phyloP scores from a whole-genome alignment of 345 rosid species.

The Pistacia vera region DNA sequence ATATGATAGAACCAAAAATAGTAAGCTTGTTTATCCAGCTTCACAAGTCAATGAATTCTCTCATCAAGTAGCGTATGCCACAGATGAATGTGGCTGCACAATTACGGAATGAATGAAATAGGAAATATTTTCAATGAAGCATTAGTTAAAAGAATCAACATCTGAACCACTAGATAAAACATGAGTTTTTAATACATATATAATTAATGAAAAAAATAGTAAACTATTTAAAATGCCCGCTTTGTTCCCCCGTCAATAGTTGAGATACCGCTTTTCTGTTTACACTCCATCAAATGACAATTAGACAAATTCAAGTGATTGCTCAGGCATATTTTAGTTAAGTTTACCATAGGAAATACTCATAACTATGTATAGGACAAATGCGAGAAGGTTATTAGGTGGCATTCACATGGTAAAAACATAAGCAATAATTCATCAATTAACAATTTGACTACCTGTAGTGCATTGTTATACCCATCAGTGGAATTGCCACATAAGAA shows the following conservation, averaged over 20 bases:
- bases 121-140: constrained; percentile 3
- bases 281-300: background rate
- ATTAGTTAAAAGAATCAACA: background rate
- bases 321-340: background rate
- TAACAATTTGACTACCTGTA: constrained; percentile 61
- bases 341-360: background rate
- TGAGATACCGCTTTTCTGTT: background rate
- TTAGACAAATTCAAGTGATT: background rate
- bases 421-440: constrained; percentile 12
- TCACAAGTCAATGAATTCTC: background rate
- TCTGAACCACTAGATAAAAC: constrained; percentile 11
- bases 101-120: background rate
- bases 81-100: background rate
- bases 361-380: background rate
- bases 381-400: constrained; percentile 2
- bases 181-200: constrained; percentile 5
- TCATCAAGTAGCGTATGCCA: constrained; percentile 2
- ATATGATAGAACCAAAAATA: background rate
- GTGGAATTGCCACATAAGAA: constrained; percentile 87
- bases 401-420: background rate
- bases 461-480: constrained; percentile 58
- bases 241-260: constrained; percentile 6
- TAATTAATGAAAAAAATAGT: background rate
- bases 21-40: background rate
- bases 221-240: constrained; percentile 1